Evolutionary conservation across 2,329 filamentous ascomycete species (phyloP), one percentile per base, ranked within the genome.

Genomic region (Alternaria sp.): DNA sequence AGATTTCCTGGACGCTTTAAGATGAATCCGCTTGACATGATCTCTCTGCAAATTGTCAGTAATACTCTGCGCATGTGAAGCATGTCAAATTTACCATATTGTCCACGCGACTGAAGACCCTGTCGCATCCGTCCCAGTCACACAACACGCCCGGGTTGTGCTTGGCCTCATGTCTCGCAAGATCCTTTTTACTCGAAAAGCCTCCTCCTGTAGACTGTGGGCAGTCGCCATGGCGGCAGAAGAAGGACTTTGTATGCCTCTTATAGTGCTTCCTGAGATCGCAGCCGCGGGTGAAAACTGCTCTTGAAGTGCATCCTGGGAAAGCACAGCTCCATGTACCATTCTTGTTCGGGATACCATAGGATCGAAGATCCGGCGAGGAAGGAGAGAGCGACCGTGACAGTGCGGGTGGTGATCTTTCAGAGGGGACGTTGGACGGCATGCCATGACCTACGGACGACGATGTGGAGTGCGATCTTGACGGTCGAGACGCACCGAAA

Each of bases 211-310:
- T 81, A 10, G 86, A 81, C 69, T 89, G 86, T 12, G 87, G 85
- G 72, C 87, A 89, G 12, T 86, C 86, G 53, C 85, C 81, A 61
- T 87, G 82, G 5, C 87, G 85, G 75, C 87, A 89, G 75, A 88
- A 89, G 57, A 89, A 84, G 15, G 86, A 83, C 69, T 89, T 89
- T 26, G 84, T 86, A 74, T 89, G 87, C 14, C 87, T 82, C 72
- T 88, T 88, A 80, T 86, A 88, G 72, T 89, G 87, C 71, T 89
- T 89, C 26, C 87, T 82, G 18, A 89, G 79, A 73, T 89, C 87
- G 71, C 87, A 89, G 30, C 86, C 87, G 47, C 87, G 82, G 8
- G 84, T 85, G 75, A 89, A 89, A 2, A 84, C 78, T 3, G 87
- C 85, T 64, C 83, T 83, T 46, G 87, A 89, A n/a, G 85, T 84